phyloP scores from a whole-genome alignment of 306 rosid species.

The Casuarina cunninghamiana region DNA sequence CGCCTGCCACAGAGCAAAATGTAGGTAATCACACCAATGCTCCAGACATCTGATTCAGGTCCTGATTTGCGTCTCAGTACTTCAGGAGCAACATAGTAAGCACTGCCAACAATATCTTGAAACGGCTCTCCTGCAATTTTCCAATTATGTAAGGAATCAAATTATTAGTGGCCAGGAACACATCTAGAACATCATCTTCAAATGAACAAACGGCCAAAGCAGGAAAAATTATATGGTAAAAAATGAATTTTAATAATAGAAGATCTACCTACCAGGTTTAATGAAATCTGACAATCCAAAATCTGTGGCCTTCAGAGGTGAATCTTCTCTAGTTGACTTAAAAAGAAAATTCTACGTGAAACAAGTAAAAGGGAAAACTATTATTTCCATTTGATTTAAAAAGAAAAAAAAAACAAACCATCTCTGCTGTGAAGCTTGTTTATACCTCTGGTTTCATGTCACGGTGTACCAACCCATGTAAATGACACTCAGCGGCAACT shows the following conservation, averaged over 20 bases:
- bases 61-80: constrained; percentile 95
- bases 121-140: constrained; percentile 71
- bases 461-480: constrained; percentile 96
- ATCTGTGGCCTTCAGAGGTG: constrained; percentile 89
- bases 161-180: constrained; percentile 25
- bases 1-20: constrained; percentile 98
- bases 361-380: constrained; percentile 24
- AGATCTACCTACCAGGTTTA: constrained; percentile 68
- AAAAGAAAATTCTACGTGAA: constrained; percentile 86
- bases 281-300: constrained; percentile 98
- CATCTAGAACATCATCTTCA: not conserved
- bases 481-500: constrained; percentile 98
- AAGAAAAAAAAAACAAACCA: constrained; percentile 6
- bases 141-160: constrained; percentile 23
- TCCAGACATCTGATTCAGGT: constrained; percentile 99
- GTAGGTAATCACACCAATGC: constrained; percentile 97
- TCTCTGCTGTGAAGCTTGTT: constrained; percentile 13
- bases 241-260: not conserved
- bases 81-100: constrained; percentile 99
- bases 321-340: constrained; percentile 68
- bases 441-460: constrained; percentile 99
- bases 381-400: not conserved
- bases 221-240: not conserved
- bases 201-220: not conserved
- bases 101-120: constrained; percentile 96